These are phyloP conservation scores for Hibiscus trionum DNA, from an alignment of 345 rosid genomes.

Conservation along the genomic window DNA sequence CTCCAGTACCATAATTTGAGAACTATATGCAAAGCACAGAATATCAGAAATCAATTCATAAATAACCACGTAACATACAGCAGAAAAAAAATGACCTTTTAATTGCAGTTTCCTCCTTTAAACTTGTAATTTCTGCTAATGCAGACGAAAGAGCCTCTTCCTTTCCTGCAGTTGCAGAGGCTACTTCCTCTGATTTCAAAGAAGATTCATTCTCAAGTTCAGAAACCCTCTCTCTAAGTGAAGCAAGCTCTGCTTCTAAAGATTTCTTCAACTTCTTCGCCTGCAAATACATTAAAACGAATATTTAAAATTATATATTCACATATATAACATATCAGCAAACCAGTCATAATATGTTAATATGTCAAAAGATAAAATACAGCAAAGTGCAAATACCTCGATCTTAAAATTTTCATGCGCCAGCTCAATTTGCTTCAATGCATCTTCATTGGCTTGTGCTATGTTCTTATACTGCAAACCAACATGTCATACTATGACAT, in stretches of 20 bases:
- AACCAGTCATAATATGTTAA: neutral
- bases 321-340: neutral
- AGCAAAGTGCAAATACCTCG: constrained; percentile 40
- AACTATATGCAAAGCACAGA: constrained; percentile 37
- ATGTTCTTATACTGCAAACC: constrained; percentile 81
- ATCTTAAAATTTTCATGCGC: constrained; percentile 74
- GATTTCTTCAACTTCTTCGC: constrained; percentile 59
- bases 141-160: constrained; percentile 67
- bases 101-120: constrained; percentile 58
- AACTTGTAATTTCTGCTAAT: constrained; percentile 48
- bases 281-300: constrained; percentile 25
- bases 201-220: constrained; percentile 65
- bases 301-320: neutral
- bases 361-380: neutral
- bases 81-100: constrained; percentile 43
- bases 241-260: constrained; percentile 58
- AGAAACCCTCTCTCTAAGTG: constrained; percentile 60
- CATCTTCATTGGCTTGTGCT: constrained; percentile 86
- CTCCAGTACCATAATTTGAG: constrained; percentile 61
- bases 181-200: constrained; percentile 61
- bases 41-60: constrained; percentile 9
- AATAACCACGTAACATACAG: constrained; percentile 7
- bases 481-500: constrained; percentile 12
- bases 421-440: constrained; percentile 83
- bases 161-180: constrained; percentile 53